phyloP scores from a whole-genome alignment of 208 protist species.

The Borovskyia barvae region DNA sequence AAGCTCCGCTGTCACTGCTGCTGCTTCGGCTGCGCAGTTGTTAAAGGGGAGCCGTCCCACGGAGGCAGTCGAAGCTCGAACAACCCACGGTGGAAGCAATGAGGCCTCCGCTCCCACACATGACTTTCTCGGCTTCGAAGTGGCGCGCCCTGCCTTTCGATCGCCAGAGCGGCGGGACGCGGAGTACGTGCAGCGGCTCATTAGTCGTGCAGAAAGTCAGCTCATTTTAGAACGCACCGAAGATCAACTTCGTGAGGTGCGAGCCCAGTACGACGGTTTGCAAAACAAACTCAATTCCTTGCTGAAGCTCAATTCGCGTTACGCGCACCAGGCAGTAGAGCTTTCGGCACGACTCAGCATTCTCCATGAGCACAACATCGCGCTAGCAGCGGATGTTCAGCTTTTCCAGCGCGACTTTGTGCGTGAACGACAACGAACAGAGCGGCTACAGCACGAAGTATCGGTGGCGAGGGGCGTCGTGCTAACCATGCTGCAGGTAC shows the following conservation, averaged over 20 bases:
- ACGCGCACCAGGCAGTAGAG: slow-evolving; percentile 72
- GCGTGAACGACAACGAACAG: slow-evolving; percentile 34
- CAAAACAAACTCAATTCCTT: slow-evolving; percentile 37
- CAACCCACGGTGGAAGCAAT: too few species aligned
- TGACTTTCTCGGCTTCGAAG: slow-evolving; percentile 2
- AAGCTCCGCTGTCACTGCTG: neutral
- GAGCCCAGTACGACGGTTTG: slow-evolving; percentile 26
- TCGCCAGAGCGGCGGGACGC: slow-evolving; percentile 31
- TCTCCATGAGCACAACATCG: slow-evolving; percentile 72
- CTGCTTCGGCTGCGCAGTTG: too few species aligned
- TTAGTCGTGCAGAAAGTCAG: slow-evolving; percentile 61
- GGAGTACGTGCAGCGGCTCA: slow-evolving; percentile 58
- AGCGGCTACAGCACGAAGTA: slow-evolving; percentile 43
- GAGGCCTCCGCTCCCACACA: neutral
- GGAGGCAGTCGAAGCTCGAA: too few species aligned
- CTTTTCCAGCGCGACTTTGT: slow-evolving; percentile 53
- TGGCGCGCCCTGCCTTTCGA: neutral
- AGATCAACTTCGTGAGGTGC: slow-evolving; percentile 36
- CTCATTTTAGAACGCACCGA: slow-evolving; percentile 57
- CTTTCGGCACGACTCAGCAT: slow-evolving; percentile 70
- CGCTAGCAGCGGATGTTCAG: slow-evolving; percentile 45
- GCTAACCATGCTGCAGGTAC: slow-evolving; percentile 46
- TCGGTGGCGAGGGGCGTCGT: slow-evolving; percentile 44
- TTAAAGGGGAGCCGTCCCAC: too few species aligned
- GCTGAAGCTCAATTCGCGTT: slow-evolving; percentile 62